These are phyloP conservation scores for Spergularia azorica DNA, from an alignment of 179 eudicot genomes.

Conservation along the genomic window DNA sequence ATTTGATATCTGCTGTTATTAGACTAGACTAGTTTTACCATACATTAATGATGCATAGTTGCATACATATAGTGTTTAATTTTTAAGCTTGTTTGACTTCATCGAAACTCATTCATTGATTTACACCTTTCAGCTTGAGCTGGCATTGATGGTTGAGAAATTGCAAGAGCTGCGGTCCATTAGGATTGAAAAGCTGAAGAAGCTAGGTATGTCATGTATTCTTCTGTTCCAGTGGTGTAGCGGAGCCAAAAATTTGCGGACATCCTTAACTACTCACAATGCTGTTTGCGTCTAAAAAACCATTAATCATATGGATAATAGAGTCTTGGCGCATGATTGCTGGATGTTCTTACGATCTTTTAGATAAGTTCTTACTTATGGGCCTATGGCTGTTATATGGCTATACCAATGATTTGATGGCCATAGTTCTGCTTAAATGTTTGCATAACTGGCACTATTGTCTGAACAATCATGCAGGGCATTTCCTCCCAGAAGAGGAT, in stretches of 20 bases:
- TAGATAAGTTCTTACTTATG: no score
- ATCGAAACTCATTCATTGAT: background rate
- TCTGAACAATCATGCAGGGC: slow-evolving; percentile 55
- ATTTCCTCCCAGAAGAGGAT: slow-evolving; percentile 96
- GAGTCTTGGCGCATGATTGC: background rate
- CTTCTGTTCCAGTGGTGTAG: background rate
- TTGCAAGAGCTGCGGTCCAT: slow-evolving; percentile 90
- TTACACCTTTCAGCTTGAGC: slow-evolving; percentile 73
- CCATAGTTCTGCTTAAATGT: background rate
- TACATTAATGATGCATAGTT: background rate
- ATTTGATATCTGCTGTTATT: background rate
- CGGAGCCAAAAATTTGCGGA: background rate
- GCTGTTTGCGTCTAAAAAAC: no score
- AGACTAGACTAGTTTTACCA: background rate
- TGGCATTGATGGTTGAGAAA: slow-evolving; percentile 88
- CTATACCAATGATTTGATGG: background rate
- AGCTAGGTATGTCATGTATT: slow-evolving; percentile 63
- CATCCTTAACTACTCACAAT: background rate
- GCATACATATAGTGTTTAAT: background rate
- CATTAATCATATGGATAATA: background rate
- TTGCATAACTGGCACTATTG: slow-evolving; percentile 5
- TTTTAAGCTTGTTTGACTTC: background rate
- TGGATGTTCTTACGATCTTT: background rate
- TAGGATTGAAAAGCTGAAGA: slow-evolving; percentile 87
- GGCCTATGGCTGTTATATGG: background rate